Conservation (phyloP, 2,329 filamentous ascomycete species). For the Tricladium varicosporioides region DNA sequence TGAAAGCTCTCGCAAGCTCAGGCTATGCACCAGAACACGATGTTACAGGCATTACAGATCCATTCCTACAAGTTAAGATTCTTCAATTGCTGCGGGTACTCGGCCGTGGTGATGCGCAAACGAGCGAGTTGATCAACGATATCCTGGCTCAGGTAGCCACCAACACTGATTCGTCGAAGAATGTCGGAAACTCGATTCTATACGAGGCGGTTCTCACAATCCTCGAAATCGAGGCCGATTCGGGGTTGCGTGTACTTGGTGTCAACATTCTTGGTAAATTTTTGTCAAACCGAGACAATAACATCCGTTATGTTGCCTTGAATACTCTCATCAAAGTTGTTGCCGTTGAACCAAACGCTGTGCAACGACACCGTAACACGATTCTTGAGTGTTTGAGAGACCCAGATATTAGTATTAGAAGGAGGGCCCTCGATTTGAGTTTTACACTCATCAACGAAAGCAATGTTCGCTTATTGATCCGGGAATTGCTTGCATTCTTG, state of each 20-base stretch:
- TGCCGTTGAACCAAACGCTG: conserved; percentile 94
- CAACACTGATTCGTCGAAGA: conserved; percentile 97
- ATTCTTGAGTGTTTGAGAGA: conserved; percentile 95
- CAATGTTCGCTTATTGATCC: conserved; percentile 89
- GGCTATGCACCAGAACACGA: conserved; percentile 98
- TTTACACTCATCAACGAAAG: conserved; percentile 97
- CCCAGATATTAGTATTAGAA: conserved; percentile 95
- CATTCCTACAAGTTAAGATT: conserved; percentile 96
- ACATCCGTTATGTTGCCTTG: conserved; percentile 95
- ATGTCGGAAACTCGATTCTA: conserved; percentile 95
- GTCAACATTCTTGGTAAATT: conserved; percentile 99
- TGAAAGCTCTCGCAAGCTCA: conserved; percentile 90
- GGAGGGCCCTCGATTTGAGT: conserved; percentile 92
- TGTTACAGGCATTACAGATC: conserved; percentile 96
- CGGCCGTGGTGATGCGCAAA: conserved; percentile 79
- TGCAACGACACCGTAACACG: conserved; percentile 94
- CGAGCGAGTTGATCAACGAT: conserved; percentile 97
- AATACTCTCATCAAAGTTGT: conserved; percentile 98
- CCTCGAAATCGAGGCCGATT: conserved; percentile 96
- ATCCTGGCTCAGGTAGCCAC: conserved; percentile 96
- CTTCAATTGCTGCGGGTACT: conserved; percentile 81
- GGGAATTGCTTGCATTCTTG: conserved; percentile 90
- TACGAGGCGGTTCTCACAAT: conserved; percentile 98
- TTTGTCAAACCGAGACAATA: conserved; percentile 97
- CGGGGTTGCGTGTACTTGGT: conserved; percentile 86